phyloP scores from a whole-genome alignment of 176 grass and related monocot genomes.

The Phyllostachys edulis region DNA sequence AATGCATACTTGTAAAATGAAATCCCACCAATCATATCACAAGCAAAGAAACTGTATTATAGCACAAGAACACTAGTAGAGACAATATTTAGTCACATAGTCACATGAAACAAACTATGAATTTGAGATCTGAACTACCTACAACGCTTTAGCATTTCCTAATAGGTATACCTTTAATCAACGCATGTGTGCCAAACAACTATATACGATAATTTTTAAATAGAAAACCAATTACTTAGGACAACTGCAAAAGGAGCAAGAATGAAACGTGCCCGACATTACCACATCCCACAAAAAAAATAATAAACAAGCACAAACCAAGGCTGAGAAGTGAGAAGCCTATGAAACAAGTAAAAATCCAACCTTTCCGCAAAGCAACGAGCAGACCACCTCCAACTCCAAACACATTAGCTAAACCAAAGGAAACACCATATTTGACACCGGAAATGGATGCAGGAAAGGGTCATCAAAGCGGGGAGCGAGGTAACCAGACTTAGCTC shows the following conservation, averaged over 20 bases:
- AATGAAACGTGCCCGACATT: neutral
- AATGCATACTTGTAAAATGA: neutral
- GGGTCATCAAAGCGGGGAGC: neutral
- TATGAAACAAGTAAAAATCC: conserved; percentile 27
- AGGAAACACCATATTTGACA: neutral
- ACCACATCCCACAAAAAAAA: neutral
- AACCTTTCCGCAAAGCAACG: conserved; percentile 3
- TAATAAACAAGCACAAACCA: conserved; percentile 30
- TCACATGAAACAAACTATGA: conserved; percentile 19
- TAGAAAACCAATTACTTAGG: neutral
- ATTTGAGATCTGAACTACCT: conserved; percentile 24
- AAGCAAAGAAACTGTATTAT: conserved; percentile 17
- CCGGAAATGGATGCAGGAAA: neutral
- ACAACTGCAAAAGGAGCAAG: neutral
- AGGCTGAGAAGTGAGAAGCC: neutral
- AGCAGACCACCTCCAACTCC: neutral
- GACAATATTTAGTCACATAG: neutral
- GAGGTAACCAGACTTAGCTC: neutral
- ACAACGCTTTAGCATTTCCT: neutral
- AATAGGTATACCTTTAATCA: neutral
- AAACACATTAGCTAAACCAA: neutral
- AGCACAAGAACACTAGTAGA: neutral
- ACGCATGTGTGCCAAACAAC: conserved; percentile 15
- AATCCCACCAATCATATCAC: conserved; percentile 10
- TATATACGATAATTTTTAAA: neutral